Base-by-base conservation (phyloP, 106 monocot genomes). In the Triglochin maritima region DNA sequence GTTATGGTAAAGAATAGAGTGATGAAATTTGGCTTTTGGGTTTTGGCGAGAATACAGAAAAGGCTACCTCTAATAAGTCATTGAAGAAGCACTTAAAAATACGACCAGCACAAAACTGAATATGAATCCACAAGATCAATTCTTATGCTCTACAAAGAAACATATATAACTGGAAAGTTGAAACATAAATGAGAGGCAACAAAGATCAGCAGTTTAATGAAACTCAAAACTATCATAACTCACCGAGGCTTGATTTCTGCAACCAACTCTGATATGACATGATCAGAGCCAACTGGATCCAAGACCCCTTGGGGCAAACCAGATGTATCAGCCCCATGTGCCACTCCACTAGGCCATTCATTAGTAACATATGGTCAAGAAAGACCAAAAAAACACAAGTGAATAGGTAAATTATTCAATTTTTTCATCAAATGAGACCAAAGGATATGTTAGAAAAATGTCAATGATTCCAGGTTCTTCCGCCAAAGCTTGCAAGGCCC, bases 361-460 rank as follows among this genome's bases (percentile, higher is more conserved):
- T 96, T 96, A 86, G 96, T 95, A 62, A 65, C 41, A 65, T 46
- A 4, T 62, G 46, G 68, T 94, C 70, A 94, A 94, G 82, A 75
- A 76, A 67, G 57, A 67, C 5, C 42, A 42, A 51, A 14, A 61
- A 42, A 46, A 57, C 29, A 52, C 7, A 12, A 5, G 11, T 65
- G 51, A 64, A 64, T 16, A 64, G 9, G 48, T 8, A 5, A 13
- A n/a, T 3, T 64, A 48, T 55, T 8, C 29, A 12, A 12, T 55
- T 12, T 7, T 49, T 64, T 48, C 14, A 6, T 8, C 15, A 46
- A 71, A 74, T 17, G 46, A 43, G 62, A 51, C 29, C 9, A 4
- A 78, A 79, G 94, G 94, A 94, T 94, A 89, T 94, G 89, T 87
- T 55, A 91, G 57, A 67, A 96, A 96, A 47, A 96, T 78, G 70